Conservation (phyloP, 1,284 basidiomycete species). For the Apiotrichum siamense region DNA sequence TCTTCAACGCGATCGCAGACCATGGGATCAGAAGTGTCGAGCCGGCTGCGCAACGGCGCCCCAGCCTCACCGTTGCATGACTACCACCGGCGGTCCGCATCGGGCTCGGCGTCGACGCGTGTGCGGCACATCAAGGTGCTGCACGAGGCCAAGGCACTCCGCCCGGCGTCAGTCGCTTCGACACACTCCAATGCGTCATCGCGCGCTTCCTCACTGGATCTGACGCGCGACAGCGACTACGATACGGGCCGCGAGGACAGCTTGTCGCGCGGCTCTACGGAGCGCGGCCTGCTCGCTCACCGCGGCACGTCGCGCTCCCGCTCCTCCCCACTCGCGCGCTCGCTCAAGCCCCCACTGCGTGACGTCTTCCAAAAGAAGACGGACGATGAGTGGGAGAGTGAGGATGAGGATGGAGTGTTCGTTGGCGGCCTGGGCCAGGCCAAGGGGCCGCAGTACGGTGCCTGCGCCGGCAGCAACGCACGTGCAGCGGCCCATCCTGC, state of each 20-base stretch:
- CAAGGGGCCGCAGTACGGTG: neutral
- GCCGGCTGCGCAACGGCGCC: conserved; percentile 13
- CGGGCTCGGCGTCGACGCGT: conserved; percentile 33
- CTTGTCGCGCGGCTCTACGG: conserved; percentile 16
- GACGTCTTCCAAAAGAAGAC: conserved; percentile 49
- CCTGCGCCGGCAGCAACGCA: neutral
- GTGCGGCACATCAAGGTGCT: conserved; percentile 40
- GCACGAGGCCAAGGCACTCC: conserved; percentile 32
- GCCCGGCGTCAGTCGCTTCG: conserved; percentile 32
- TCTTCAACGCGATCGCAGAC: conserved; percentile 33
- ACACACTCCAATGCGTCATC: conserved; percentile 33
- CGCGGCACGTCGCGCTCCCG: conserved; percentile 12
- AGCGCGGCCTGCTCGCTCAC: conserved; percentile 7
- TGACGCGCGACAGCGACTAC: conserved; percentile 20
- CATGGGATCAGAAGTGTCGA: conserved; percentile 21
- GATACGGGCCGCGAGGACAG: conserved; percentile 31
- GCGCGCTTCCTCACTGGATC: conserved; percentile 15
- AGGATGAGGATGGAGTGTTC: conserved; percentile 31
- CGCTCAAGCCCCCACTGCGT: conserved; percentile 35
- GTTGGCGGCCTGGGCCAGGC: conserved; percentile 47
- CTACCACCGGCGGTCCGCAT: conserved; percentile 38
- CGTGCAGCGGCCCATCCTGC: neutral
- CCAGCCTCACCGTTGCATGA: conserved; percentile 39
- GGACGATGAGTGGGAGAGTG: conserved; percentile 49
- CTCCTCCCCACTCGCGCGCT: conserved; percentile 19